These are phyloP conservation scores for Paspalum notatum DNA, from an alignment of 176 grass and related monocot species.

Conservation along the genomic window DNA sequence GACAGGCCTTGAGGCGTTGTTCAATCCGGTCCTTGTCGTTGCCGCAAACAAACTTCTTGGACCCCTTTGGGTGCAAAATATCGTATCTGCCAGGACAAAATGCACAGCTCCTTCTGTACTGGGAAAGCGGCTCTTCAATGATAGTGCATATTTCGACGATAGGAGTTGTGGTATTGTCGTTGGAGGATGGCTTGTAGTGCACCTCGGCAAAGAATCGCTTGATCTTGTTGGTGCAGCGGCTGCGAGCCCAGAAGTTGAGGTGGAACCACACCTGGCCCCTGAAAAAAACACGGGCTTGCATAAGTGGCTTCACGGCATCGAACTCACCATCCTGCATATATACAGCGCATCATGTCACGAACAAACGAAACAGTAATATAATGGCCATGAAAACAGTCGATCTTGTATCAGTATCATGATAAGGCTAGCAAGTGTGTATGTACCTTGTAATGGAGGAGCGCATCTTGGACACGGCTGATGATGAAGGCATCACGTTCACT, in stretches of 20 bases:
- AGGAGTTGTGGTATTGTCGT: not conserved
- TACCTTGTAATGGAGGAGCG: no score
- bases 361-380: no score
- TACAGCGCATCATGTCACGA: no score
- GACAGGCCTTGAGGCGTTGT: not conserved
- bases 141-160: conserved; percentile 35
- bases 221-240: conserved; percentile 30
- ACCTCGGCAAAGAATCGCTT: conserved; percentile 43
- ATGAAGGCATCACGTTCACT: no score
- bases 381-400: no score
- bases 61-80: conserved; percentile 29
- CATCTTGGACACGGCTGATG: no score
- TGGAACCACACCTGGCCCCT: conserved; percentile 23
- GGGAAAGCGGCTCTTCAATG: conserved; percentile 29
- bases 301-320: conserved; percentile 33
- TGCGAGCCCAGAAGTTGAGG: conserved; percentile 42
- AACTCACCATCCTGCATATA: conserved; percentile 31
- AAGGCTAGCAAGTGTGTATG: no score
- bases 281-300: not conserved
- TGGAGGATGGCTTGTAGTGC: not conserved
- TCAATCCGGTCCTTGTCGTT: conserved; percentile 22
- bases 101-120: conserved; percentile 7
- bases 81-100: not conserved
- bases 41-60: conserved; percentile 24
- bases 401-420: no score